Conservation (phyloP, 2,329 filamentous ascomycete species). For the Huntiella omanensis region DNA sequence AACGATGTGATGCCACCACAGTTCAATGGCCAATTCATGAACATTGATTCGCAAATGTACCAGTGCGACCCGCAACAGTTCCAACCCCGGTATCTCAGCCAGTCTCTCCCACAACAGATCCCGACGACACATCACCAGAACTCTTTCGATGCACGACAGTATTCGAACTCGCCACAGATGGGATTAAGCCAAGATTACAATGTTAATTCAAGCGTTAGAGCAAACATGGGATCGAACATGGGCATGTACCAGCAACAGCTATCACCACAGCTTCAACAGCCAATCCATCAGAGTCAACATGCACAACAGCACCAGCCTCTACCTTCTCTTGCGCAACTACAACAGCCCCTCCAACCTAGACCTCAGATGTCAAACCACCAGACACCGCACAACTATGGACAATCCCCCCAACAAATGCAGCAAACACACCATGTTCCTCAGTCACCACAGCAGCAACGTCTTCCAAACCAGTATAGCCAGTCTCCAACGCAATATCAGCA, state of each 20-base stretch:
- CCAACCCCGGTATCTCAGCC: conserved; percentile 3
- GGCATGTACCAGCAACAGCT: conserved; percentile 13
- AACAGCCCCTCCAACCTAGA: too few species aligned
- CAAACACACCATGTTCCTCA: too few species aligned
- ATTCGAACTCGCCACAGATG: conserved; percentile 19
- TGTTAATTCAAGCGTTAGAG: conserved; percentile 19
- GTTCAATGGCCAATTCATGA: conserved; percentile 6
- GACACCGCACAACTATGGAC: too few species aligned
- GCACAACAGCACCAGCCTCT: conserved; percentile 8
- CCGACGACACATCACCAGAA: neutral
- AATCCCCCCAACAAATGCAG: too few species aligned
- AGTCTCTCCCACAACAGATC: neutral
- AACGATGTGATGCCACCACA: conserved; percentile 15
- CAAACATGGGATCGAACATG: conserved; percentile 12
- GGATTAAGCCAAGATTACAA: conserved; percentile 12
- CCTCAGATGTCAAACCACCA: too few species aligned
- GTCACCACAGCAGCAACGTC: too few species aligned
- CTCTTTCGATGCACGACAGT: conserved; percentile 16
- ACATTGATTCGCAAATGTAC: conserved; percentile 6
- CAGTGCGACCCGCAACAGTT: conserved; percentile 5
- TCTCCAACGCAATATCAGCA: neutral
- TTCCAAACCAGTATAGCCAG: too few species aligned
- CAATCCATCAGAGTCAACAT: conserved; percentile 12
- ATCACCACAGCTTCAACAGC: conserved; percentile 16
- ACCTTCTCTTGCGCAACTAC: too few species aligned